Percentiles rank a stretch among this genome's conserved stretches.
These are phyloP conservation scores for Phaseolus coccineus DNA, from an alignment of 331 rosid species.

Conservation along the genomic window DNA sequence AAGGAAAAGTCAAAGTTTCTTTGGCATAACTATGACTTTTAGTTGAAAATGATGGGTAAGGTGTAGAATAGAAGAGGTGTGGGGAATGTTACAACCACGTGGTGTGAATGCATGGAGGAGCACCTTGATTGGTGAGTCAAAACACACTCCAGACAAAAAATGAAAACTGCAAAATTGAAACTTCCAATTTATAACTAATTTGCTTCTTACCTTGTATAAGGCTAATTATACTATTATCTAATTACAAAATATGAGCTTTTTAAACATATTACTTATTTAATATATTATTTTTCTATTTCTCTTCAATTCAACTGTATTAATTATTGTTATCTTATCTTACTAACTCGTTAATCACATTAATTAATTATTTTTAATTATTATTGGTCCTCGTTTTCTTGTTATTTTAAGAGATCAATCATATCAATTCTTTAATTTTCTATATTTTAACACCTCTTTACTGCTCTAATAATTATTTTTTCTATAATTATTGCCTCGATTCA, in stretches of 20 bases:
- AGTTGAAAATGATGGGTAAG: constrained; percentile 1
- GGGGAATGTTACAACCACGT: neutral
- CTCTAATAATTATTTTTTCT: too few species aligned
- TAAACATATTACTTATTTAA: too few species aligned
- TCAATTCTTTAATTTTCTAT: too few species aligned
- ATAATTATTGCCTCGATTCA: too few species aligned
- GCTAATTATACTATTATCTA: neutral
- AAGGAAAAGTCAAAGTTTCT: neutral
- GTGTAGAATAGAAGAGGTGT: neutral
- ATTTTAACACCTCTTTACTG: too few species aligned
- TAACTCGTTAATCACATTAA: too few species aligned
- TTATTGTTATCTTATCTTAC: too few species aligned
- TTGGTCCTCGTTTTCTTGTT: too few species aligned
- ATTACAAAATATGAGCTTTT: neutral
- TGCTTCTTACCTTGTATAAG: neutral
- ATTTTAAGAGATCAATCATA: too few species aligned
- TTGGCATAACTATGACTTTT: constrained; percentile 43
- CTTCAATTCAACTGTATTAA: too few species aligned
- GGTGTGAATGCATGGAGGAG: constrained; percentile 38
- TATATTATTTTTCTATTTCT: too few species aligned
- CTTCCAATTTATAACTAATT: neutral
- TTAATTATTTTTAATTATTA: too few species aligned
- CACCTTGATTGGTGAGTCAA: constrained; percentile 10
- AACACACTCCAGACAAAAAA: neutral
- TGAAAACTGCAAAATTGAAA: neutral